These are phyloP conservation scores for Datura wrightii DNA, from an alignment of 257 asterid species.

Conservation along the genomic window DNA sequence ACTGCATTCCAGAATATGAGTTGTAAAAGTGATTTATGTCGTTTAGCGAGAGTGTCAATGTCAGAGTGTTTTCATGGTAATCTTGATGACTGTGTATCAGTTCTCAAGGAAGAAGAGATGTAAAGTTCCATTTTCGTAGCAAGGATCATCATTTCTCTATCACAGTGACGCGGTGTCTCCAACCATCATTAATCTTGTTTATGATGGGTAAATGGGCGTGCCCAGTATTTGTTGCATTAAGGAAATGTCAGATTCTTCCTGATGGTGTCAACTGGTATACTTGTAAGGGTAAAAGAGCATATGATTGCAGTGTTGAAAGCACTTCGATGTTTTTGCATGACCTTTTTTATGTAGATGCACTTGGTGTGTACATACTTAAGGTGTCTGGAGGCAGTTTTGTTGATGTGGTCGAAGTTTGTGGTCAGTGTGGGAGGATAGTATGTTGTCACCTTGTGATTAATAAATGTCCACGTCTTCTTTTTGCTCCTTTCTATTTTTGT, in stretches of 20 bases:
- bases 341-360: not conserved
- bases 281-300: not conserved
- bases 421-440: not conserved
- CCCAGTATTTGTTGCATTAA: not conserved
- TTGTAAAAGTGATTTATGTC: not conserved
- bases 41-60: not conserved
- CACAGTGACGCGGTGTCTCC: not conserved
- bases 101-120: not conserved
- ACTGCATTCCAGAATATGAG: slow-evolving; percentile 12
- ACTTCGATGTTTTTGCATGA: not conserved
- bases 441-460: not conserved
- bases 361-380: not conserved
- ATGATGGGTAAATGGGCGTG: not conserved
- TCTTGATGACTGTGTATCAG: not conserved
- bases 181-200: slow-evolving; percentile 11
- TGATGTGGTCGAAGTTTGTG: not conserved
- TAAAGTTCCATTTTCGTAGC: slow-evolving; percentile 13
- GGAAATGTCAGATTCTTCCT: not conserved
- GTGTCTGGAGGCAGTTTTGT: not conserved
- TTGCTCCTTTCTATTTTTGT: not conserved
- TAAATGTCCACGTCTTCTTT: not conserved
- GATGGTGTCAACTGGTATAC: not conserved
- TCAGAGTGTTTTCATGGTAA: not conserved
- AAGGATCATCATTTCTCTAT: slow-evolving; percentile 5
- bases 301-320: not conserved